Conservation (phyloP, 2,329 filamentous ascomycete genomes). For the Scedosporium aurantiacum region DNA sequence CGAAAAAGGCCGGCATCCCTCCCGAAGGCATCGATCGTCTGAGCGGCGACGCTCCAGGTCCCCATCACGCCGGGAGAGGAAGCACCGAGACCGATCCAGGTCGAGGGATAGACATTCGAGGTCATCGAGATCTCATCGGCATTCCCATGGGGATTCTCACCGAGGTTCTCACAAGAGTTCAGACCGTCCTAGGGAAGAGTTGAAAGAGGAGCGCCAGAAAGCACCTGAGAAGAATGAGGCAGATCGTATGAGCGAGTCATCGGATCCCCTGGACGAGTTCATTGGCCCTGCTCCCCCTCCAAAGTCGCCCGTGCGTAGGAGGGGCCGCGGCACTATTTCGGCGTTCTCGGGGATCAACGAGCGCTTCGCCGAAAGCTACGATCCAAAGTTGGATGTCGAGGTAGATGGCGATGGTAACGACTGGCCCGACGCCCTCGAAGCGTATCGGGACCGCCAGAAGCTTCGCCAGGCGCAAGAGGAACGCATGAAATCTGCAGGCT, state of each 20-base stretch:
- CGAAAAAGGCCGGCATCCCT: conserved; percentile 10
- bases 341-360: conserved; percentile 61
- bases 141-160: too few relatives aligned
- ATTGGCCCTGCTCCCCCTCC: conserved; percentile 61
- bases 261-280: conserved; percentile 64
- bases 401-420: conserved; percentile 45
- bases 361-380: conserved; percentile 61
- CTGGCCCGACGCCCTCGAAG: conserved; percentile 74
- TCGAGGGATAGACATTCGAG: not conserved
- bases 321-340: conserved; percentile 59
- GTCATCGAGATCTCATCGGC: not conserved
- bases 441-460: conserved; percentile 65
- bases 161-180: not conserved
- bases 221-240: conserved; percentile 12
- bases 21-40: conserved; percentile 6
- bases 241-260: conserved; percentile 29
- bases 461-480: conserved; percentile 68
- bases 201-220: conserved; percentile 8
- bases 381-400: conserved; percentile 45
- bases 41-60: conserved; percentile 20
- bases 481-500: conserved; percentile 65
- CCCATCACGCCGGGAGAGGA: conserved; percentile 17
- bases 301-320: conserved; percentile 33
- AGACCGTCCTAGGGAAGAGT: conserved; percentile 8
- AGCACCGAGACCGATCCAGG: conserved; percentile 21